Conservation (phyloP, 805 yeast genomes). For the Metschnikowia bowlesiae region DNA sequence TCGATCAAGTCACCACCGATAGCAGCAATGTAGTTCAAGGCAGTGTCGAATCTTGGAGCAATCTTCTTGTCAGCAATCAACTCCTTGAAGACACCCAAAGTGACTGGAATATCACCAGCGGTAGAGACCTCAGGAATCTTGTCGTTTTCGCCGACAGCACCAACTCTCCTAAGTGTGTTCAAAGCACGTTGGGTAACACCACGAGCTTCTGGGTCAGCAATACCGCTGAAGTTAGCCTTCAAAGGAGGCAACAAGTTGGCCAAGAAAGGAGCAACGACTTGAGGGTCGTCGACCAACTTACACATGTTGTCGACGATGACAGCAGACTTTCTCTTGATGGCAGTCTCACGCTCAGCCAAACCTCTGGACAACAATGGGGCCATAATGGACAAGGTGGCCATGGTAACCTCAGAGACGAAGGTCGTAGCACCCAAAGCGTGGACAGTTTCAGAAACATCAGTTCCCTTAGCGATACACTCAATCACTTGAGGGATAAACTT, state of each 20-base stretch:
- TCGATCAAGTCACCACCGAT: conserved; percentile 99
- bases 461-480: conserved; percentile 94
- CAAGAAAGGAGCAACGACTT: conserved; percentile 99
- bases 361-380: conserved; percentile 98
- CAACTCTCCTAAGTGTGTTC: conserved; percentile 97
- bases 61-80: conserved; percentile 65
- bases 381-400: conserved; percentile 99
- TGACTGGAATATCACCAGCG: conserved; percentile 94
- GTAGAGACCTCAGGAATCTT: conserved; percentile 94
- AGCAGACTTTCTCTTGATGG: conserved; percentile 99
- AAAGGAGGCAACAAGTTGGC: conserved; percentile 92
- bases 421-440: conserved; percentile 99
- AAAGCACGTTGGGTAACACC: conserved; percentile 96
- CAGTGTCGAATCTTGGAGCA: conserved; percentile 73
- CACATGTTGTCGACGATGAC: conserved; percentile 99
- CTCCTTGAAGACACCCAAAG: conserved; percentile 73
- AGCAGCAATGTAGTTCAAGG: conserved; percentile 81
- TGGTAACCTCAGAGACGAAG: conserved; percentile 98
- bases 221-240: conserved; percentile 88
- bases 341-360: conserved; percentile 98
- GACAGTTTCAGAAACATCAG: conserved; percentile 97
- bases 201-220: conserved; percentile 99
- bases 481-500: conserved; percentile 98
- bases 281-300: conserved; percentile 99
- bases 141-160: conserved; percentile 90